Evolutionary conservation across 148 eudicot species (phyloP).

Genomic region (Vaccinium vitisidaea): DNA sequence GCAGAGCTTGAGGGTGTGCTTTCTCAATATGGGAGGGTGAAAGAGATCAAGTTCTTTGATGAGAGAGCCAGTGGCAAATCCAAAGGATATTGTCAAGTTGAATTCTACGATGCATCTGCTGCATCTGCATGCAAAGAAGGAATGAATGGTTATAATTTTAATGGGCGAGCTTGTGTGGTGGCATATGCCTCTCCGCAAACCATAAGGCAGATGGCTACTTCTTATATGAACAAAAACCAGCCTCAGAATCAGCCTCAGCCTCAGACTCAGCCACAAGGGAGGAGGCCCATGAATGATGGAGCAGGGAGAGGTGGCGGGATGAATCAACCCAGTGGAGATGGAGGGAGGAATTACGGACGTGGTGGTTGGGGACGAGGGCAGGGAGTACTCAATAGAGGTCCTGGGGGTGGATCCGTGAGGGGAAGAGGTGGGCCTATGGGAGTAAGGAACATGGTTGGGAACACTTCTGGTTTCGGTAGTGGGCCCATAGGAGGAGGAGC

Average conservation of each 20-base stretch:
- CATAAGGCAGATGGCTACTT: slow-evolving; percentile 74
- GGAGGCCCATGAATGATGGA: slow-evolving; percentile 68
- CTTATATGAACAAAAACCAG: slow-evolving; percentile 64
- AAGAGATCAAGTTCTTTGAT: slow-evolving; percentile 89
- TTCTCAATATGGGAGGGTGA: slow-evolving; percentile 77
- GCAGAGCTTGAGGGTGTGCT: slow-evolving; percentile 77
- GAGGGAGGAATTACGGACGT: slow-evolving; percentile 70
- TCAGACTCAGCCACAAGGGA: slow-evolving; percentile 61
- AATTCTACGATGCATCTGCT: slow-evolving; percentile 60
- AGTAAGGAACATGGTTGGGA: slow-evolving; percentile 48
- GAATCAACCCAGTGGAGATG: slow-evolving; percentile 64
- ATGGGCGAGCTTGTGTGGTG: slow-evolving; percentile 89
- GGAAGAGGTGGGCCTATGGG: slow-evolving; percentile 77
- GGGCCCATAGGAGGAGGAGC: slow-evolving; percentile 50
- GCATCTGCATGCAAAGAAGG: slow-evolving; percentile 88
- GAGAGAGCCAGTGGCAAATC: slow-evolving; percentile 98
- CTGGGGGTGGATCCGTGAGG: slow-evolving; percentile 63
- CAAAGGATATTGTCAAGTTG: slow-evolving; percentile 97
- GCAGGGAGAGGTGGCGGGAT: slow-evolving; percentile 64
- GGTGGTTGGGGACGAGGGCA: slow-evolving; percentile 82
- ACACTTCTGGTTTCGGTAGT: slow-evolving; percentile 44
- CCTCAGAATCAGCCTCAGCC: slow-evolving; percentile 36
- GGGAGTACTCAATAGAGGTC: slow-evolving; percentile 54
- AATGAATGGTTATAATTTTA: slow-evolving; percentile 78
- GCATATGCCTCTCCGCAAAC: slow-evolving; percentile 87